phyloP scores from a whole-genome alignment of 805 yeast species.

The Lipomyces orientalis region DNA sequence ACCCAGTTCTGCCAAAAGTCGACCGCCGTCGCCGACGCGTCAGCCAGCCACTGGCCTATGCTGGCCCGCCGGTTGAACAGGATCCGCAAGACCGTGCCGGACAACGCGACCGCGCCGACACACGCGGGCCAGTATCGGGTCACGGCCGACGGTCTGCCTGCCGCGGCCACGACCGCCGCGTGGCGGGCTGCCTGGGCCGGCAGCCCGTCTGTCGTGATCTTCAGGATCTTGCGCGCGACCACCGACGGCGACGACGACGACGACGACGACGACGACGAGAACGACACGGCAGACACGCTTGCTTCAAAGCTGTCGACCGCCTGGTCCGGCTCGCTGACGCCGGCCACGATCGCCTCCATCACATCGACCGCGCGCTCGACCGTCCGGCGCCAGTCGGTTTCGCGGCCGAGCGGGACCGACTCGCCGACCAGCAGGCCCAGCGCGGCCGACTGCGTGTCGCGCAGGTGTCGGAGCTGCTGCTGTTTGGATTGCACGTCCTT shows the following conservation, averaged over 20 bases:
- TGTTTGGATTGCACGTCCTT: slow-evolving; percentile 35
- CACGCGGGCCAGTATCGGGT: slow-evolving; percentile 73
- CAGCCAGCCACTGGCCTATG: slow-evolving; percentile 61
- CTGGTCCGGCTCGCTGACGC: slow-evolving; percentile 12
- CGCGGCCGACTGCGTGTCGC: slow-evolving; percentile 38
- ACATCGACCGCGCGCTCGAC: slow-evolving; percentile 31
- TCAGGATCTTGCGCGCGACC: slow-evolving; percentile 33
- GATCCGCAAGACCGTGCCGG: slow-evolving; percentile 52
- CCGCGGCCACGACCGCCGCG: slow-evolving; percentile 13
- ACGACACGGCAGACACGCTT: slow-evolving; percentile 12
- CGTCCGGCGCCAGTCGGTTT: slow-evolving; percentile 34
- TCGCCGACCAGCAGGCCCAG: slow-evolving; percentile 38
- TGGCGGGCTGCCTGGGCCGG: slow-evolving; percentile 34
- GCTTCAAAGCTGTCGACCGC: slow-evolving; percentile 17
- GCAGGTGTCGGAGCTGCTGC: slow-evolving; percentile 24
- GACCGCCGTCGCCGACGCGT: slow-evolving; percentile 48
- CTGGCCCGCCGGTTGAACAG: slow-evolving; percentile 57
- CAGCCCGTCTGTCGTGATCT: slow-evolving; percentile 21
- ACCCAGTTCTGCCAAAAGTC: slow-evolving; percentile 87
- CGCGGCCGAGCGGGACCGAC: slow-evolving; percentile 16
- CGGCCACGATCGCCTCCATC: slow-evolving; percentile 25
- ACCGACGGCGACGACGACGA: slow-evolving; percentile 19
- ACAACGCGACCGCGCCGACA: slow-evolving; percentile 52
- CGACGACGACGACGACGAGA: slow-evolving; percentile 2
- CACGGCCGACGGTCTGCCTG: slow-evolving; percentile 50